These are phyloP conservation scores for Starmerella bombi DNA, from an alignment of 805 yeast species.

Conservation along the genomic window DNA sequence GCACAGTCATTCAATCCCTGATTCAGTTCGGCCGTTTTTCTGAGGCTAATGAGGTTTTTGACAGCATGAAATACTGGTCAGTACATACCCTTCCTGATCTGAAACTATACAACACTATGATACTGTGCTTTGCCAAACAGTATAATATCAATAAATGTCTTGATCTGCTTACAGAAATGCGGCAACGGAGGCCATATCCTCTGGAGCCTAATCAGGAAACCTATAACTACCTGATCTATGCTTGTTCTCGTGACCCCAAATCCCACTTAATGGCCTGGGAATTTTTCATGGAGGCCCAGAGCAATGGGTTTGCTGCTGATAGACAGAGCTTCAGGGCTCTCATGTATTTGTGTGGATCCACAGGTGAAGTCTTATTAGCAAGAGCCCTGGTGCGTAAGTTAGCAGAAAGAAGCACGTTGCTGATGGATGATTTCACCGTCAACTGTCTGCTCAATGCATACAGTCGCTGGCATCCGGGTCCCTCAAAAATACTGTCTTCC, in stretches of 20 bases:
- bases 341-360: slow-evolving; percentile 62
- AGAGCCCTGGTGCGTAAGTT: slow-evolving; percentile 39
- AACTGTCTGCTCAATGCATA: slow-evolving; percentile 28
- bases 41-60: slow-evolving; percentile 63
- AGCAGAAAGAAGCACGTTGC: slow-evolving; percentile 18
- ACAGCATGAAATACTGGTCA: slow-evolving; percentile 72
- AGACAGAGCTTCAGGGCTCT: slow-evolving; percentile 47
- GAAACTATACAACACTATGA: slow-evolving; percentile 55
- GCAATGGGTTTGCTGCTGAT: slow-evolving; percentile 25
- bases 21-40: slow-evolving; percentile 37
- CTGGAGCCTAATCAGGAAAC: slow-evolving; percentile 34
- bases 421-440: slow-evolving; percentile 25
- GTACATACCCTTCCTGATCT: slow-evolving; percentile 52
- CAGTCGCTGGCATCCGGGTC: slow-evolving; percentile 22
- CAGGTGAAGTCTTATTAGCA: slow-evolving; percentile 62
- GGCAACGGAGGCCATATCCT: slow-evolving; percentile 25
- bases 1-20: slow-evolving; percentile 49
- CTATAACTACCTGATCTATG: slow-evolving; percentile 48
- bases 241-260: slow-evolving; percentile 44
- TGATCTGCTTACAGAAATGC: slow-evolving; percentile 64
- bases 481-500: slow-evolving; percentile 23
- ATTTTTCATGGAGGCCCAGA: slow-evolving; percentile 51
- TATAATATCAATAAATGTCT: slow-evolving; percentile 60
- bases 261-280: slow-evolving; percentile 59
- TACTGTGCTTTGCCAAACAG: slow-evolving; percentile 49